These are phyloP conservation scores for Tuber calosporum DNA, from an alignment of 495 filamentous ascomycete species.

Conservation along the genomic window DNA sequence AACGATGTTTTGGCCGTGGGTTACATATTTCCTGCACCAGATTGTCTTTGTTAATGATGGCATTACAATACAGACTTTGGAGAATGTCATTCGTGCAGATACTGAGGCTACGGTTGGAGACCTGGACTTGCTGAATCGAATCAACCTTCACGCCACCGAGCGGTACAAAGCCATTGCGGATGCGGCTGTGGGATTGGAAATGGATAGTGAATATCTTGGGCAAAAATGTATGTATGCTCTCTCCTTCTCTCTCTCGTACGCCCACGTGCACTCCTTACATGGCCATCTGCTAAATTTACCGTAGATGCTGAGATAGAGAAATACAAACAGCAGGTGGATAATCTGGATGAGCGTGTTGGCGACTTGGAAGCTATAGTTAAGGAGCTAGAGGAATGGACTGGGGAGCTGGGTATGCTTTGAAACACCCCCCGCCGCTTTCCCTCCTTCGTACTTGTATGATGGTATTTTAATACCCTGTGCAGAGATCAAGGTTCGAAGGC, in stretches of 20 bases:
- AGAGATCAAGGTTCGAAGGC: conserved; percentile 40
- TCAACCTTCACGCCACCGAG: conserved; percentile 39
- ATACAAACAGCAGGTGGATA: conserved; percentile 40
- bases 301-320: conserved; percentile 40
- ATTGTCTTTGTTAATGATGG: background rate
- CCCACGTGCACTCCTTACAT: background rate
- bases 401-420: conserved; percentile 35
- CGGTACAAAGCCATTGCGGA: conserved; percentile 41
- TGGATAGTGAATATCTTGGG: conserved; percentile 37
- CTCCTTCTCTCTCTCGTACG: background rate
- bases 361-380: conserved; percentile 40
- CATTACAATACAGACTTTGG: conserved; percentile 24
- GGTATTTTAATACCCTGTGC: background rate
- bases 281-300: background rate
- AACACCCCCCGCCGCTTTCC: background rate
- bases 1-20: conserved; percentile 39
- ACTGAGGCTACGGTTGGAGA: conserved; percentile 41
- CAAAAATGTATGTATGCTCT: conserved; percentile 27
- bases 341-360: conserved; percentile 36
- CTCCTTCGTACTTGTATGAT: conserved; percentile 1
- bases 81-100: conserved; percentile 39
- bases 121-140: conserved; percentile 39
- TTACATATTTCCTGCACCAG: background rate
- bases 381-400: conserved; percentile 42
- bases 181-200: conserved; percentile 35